Base-by-base conservation (phyloP, 257 asterid genomes). In the Ehretia macrophylla region DNA sequence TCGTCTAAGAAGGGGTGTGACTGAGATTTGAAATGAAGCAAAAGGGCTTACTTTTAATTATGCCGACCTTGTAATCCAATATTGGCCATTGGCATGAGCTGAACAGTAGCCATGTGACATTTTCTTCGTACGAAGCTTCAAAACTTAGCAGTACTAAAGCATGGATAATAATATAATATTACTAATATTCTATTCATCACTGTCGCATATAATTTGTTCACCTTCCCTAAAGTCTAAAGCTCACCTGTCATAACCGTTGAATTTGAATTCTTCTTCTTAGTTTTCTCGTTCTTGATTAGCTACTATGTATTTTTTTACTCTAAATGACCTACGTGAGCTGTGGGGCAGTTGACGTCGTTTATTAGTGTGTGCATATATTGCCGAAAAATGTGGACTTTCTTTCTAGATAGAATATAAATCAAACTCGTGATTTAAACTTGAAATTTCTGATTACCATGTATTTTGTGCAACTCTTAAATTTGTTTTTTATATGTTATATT, bases 181-280 rank as follows among this genome's bases (percentile, higher is more conserved):
- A 10, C 50, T 50, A 20, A 56, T n/a, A n/a, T n/a, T 14, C 8
- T 20, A 51, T 52, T 18, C 21, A 55, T 45, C 51, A 49, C 62
- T 10, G 47, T 22, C 50, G 67, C 63, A 71, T 55, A 58, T n/a
- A 55, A 35, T 59, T 62, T 53, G 19, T 60, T 55, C 61, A 59
- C 58, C 64, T n/a, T 35, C 56, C 63, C 14, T 35, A 46, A 51
- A 58, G 60, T 68, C 62, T 27, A 64, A 19, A 60, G 53, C 78
- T 63, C 68, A 4, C 58, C 77, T 71, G 65, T 64, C 72, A 55
- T 49, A 32, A 45, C 49, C 68, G 73, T 76, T 76, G 81, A 76
- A 68, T 65, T 67, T 67, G 75, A 67, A 71, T 55, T 62, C 65
- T 66, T 64, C 59, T 23, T 52, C 46, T 38, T 56, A 55, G 42